Base-by-base conservation (phyloP, 2,329 filamentous ascomycete species). In the Aureobasidium subglaciale region DNA sequence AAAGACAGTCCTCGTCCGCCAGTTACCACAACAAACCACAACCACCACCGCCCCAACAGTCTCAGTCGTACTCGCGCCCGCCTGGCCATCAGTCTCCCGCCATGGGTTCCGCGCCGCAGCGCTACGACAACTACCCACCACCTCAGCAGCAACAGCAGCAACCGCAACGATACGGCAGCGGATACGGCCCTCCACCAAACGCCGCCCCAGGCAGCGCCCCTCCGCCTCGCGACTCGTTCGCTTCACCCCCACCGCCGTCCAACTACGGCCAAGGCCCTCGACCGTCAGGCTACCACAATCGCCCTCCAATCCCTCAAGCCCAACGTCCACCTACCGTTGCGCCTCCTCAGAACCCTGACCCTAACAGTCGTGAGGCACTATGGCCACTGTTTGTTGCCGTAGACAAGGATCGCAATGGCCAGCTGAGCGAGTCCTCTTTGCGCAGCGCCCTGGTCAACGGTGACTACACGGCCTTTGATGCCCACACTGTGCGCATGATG, bases 401-500 rank as follows among this genome's bases (percentile, higher is more conserved):
- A 13, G 95, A 99, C 73, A 91, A 89, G 67, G 81, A 89, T 71
- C 79, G 87, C 87, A 74, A 63, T 75, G 91, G 92, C 18, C 84
- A 90, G 61, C 80, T 99, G 43, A 90, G 87, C 2, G 91, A 96
- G 72, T 79, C 79, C 50, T 92, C 97, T 71, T 84, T 99, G 38
- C 86, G 88, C 9, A 86, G 88, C 1, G 93, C 93, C 18, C 83
- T 99, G 5, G 91, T 97, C 58, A 99, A 99, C 68, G 92, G 91
- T 55, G 93, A 99, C 77, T 96, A 89, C 83, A 89, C 89, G 1
- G 83, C 90, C 4, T 99, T 99, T 70, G 91, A 99, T 71, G 80
- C 85, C 4, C 88, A 96, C 64, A 99, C 93, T 1, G 91, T 97
- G 61, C 87, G 87, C 67, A 96, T 97, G 89, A 96, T 99, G 91